phyloP scores from a whole-genome alignment of 306 rosid genomes.

The Cyclanthera cordifolia region DNA sequence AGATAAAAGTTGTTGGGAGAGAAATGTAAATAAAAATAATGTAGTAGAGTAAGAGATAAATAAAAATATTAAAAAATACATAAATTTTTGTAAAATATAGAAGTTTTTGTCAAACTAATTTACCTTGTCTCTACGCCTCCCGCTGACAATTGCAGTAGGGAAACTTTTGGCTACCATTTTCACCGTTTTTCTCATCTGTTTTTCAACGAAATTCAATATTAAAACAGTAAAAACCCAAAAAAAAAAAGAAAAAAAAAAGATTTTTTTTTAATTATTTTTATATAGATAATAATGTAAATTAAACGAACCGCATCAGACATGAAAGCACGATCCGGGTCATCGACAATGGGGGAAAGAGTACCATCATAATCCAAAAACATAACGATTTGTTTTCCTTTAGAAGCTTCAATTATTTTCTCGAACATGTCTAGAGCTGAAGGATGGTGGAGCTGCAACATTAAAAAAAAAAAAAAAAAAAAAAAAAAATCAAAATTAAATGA shows the following conservation, averaged over 20 bases:
- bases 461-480: no score
- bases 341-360: constrained; percentile 81
- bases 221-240: background rate
- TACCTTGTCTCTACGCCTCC: constrained; percentile 89
- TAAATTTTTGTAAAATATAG: no score
- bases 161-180: constrained; percentile 59
- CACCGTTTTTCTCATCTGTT: constrained; percentile 83
- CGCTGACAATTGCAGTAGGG: constrained; percentile 87
- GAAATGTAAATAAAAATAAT: no score
- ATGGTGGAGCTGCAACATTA: constrained; percentile 35
- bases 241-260: background rate
- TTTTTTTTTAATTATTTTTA: no score
- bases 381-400: constrained; percentile 68
- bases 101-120: background rate
- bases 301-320: constrained; percentile 63
- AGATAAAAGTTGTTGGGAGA: no score
- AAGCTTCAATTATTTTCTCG: constrained; percentile 55
- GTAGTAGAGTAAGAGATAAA: no score
- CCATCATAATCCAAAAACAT: constrained; percentile 91
- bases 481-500: no score
- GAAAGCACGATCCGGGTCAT: constrained; percentile 76
- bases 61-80: no score
- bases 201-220: background rate
- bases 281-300: background rate
- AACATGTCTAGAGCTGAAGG: constrained; percentile 89